These are phyloP conservation scores for Lipomyces yamanashiensis DNA, from an alignment of 805 yeast genomes.

Conservation along the genomic window DNA sequence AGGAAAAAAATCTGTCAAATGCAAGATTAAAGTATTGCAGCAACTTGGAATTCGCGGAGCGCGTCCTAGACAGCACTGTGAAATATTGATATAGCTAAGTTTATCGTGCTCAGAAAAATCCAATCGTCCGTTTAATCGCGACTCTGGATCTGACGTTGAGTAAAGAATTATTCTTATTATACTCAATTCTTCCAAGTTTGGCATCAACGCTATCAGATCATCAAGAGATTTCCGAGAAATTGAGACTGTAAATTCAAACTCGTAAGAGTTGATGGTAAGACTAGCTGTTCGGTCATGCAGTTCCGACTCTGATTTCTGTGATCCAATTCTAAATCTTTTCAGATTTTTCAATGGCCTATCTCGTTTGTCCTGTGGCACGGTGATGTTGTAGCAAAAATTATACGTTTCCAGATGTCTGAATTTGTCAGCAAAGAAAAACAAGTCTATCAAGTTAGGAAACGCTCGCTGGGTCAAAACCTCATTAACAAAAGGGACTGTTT, in stretches of 20 bases:
- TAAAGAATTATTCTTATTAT: background rate
- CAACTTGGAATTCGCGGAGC: conserved; percentile 3
- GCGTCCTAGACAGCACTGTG: conserved; percentile 11
- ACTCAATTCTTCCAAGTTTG: conserved; percentile 8
- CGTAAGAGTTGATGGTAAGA: background rate
- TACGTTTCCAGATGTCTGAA: background rate
- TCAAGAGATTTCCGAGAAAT: background rate
- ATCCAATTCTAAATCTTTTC: conserved; percentile 12
- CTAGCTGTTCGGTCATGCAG: conserved; percentile 5
- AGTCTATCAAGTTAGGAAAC: conserved; percentile 5
- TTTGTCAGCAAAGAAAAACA: conserved; percentile 7
- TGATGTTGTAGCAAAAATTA: background rate
- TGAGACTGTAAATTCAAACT: background rate
- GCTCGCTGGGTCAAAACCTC: background rate
- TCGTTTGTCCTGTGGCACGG: background rate
- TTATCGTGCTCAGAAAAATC: background rate
- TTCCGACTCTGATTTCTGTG: conserved; percentile 5
- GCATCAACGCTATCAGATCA: conserved; percentile 8
- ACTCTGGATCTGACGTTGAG: background rate
- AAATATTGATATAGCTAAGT: conserved; percentile 7
- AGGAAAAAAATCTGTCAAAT: conserved; percentile 1
- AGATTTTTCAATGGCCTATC: background rate
- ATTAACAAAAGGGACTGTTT: conserved; percentile 5
- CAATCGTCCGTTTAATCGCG: background rate
- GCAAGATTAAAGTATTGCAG: conserved; percentile 10